Evolutionary conservation across 768 basidiomycete species (phyloP), one percentile per base, ranked within the genome.

Genomic region (Suillus lakei): DNA sequence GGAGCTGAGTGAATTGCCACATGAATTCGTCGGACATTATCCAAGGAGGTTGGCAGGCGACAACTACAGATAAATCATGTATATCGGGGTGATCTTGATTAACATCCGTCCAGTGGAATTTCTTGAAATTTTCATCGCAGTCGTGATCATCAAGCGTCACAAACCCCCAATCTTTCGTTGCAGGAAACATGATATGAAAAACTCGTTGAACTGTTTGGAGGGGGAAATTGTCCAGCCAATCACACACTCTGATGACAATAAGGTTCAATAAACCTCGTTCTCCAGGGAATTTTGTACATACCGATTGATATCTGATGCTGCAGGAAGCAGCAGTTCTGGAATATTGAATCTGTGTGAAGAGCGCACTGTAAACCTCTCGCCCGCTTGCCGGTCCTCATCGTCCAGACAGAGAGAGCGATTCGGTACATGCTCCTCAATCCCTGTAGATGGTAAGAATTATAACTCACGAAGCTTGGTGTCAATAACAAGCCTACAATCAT

Each of bases 21-120:
- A 89, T 77, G 70, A 88, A 86, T 66, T 82, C 79, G n/a, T 73
- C 70, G 13, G 84, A 84, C 48, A 89, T 80, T 28, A 87, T 77
- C 84, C 85, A 88, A 7, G 87, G 86, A 3, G 88, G 85, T 71
- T 88, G 87, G 67, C 85, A 85, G n/a, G 83, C 86, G 48, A 89
- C 72, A 4, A 86, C 72, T 23, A 88, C 76, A 51, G 81, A 79
- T 38, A 73, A 74, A 34, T 66, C 75, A 51, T 72, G 71, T 36
- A 76, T 73, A 34, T 71, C 69, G 41, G 74, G 67, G 13, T 73
- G 75, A 3, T 71, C 64, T 5, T 70, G 59, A 26, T 66, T 63
- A 26, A 62, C 66, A 12, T 71, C 68, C 9, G 79, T 74, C 81
- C 86, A 87, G 61, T 81, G 74, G 66, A 83, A 85, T 64, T 82